Percentiles rank a stretch among this genome's conserved stretches.
Evolutionary conservation across 2,329 filamentous ascomycete genomes (phyloP).

Genomic region (Elsinoe perseae): DNA sequence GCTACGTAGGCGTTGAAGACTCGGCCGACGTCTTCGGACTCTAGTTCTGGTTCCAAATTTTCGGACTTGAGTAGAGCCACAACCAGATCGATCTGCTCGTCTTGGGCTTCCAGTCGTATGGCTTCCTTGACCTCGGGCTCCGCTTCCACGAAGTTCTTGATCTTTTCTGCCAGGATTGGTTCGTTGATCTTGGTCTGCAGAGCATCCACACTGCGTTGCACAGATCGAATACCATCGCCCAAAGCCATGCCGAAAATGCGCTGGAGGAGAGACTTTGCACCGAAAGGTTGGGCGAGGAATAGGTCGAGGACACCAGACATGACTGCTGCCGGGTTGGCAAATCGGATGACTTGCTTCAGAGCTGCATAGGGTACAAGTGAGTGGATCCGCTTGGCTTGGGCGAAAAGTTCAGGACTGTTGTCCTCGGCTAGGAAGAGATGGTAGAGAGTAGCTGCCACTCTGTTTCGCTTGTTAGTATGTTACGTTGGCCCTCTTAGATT

Average conservation of each 20-base stretch:
- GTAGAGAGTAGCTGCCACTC: constrained; percentile 87
- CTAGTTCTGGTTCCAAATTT: constrained; percentile 62
- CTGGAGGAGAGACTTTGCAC: constrained; percentile 81
- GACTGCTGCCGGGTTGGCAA: constrained; percentile 91
- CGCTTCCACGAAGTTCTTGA: constrained; percentile 69
- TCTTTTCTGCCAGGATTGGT: constrained; percentile 66
- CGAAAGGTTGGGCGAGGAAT: constrained; percentile 92
- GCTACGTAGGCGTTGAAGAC: constrained; percentile 93
- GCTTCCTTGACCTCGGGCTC: constrained; percentile 65
- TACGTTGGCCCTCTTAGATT: too few relatives aligned
- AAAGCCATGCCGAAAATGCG: constrained; percentile 89
- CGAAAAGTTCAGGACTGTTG: constrained; percentile 93
- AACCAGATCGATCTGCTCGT: constrained; percentile 73
- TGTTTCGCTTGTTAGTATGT: constrained; percentile 21
- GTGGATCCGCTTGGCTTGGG: constrained; percentile 88
- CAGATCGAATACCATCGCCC: constrained; percentile 77
- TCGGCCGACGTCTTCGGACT: constrained; percentile 66
- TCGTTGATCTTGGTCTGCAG: constrained; percentile 75
- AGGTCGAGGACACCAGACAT: constrained; percentile 95
- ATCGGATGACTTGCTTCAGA: constrained; percentile 92
- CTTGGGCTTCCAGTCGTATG: constrained; percentile 64
- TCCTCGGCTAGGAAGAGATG: constrained; percentile 96
- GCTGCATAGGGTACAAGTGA: constrained; percentile 88
- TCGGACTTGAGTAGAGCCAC: constrained; percentile 79
- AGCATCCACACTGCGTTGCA: constrained; percentile 79